Conservation (phyloP, 495 filamentous ascomycete genomes). For the Podospora pseudopauciseta region DNA sequence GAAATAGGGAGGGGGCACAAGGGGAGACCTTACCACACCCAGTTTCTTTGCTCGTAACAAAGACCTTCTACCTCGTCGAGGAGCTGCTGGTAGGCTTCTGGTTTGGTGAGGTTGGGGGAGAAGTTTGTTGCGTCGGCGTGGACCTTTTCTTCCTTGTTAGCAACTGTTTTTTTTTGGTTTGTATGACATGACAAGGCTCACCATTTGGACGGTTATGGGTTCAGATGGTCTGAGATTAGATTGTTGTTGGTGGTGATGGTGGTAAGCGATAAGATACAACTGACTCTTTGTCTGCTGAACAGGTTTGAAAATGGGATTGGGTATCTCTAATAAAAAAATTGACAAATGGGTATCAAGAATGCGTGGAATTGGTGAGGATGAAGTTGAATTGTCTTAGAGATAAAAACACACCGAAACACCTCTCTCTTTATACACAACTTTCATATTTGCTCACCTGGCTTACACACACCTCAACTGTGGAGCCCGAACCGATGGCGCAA, state of each 20-base stretch:
- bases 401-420: neutral
- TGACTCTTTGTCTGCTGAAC: no score
- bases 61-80: constrained; percentile 66
- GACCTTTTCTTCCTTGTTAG: constrained; percentile 49
- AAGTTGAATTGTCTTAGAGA: neutral
- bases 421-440: neutral
- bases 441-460: neutral
- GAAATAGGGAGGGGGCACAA: constrained; percentile 4
- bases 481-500: constrained; percentile 3
- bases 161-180: neutral
- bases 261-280: neutral
- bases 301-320: neutral
- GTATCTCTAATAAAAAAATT: neutral
- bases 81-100: constrained; percentile 72
- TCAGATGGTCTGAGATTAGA: neutral
- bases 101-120: constrained; percentile 59
- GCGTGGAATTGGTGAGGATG: neutral
- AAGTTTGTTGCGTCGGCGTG: constrained; percentile 87
- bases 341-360: neutral
- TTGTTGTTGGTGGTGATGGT: neutral
- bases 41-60: constrained; percentile 77
- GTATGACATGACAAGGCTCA: neutral
- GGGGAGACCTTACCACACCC: constrained; percentile 54
- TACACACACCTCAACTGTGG: neutral
- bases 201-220: neutral